These are phyloP conservation scores for Lenwebbia sp. DNA, from an alignment of 345 rosid species.

Conservation along the genomic window DNA sequence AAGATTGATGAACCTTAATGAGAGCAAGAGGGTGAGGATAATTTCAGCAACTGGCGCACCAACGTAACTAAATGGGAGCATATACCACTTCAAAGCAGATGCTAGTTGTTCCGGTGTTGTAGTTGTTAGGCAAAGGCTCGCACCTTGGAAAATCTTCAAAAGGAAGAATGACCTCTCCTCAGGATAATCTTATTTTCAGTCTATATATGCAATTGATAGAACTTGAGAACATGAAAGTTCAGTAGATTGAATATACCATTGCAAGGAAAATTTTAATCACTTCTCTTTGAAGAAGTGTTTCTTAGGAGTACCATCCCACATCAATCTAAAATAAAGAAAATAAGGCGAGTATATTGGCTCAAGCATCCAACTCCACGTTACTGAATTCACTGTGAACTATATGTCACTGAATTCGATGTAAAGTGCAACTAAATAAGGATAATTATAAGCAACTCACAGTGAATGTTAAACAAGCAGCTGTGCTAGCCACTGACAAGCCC, in stretches of 20 bases:
- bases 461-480: conserved; percentile 88
- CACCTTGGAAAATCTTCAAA: conserved; percentile 82
- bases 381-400: neutral
- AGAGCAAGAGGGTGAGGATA: conserved; percentile 73
- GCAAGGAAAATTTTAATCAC: neutral
- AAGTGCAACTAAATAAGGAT: neutral
- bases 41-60: conserved; percentile 92
- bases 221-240: neutral
- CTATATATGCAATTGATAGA: neutral
- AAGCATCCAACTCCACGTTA: neutral
- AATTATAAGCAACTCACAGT: conserved; percentile 37
- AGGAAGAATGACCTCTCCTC: conserved; percentile 2
- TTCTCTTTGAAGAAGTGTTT: neutral
- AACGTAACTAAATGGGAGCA: conserved; percentile 56
- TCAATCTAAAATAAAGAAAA: neutral
- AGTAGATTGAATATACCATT: neutral
- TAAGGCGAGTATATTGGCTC: neutral
- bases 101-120: conserved; percentile 95
- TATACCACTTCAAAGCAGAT: conserved; percentile 74
- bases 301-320: neutral
- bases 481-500: conserved; percentile 92
- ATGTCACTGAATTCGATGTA: neutral
- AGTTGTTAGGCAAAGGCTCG: conserved; percentile 84
- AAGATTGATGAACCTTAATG: conserved; percentile 78
- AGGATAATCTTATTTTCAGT: neutral